These are phyloP conservation scores for Malbranchea zuffiana DNA, from an alignment of 2,329 filamentous ascomycete genomes.

Conservation along the genomic window DNA sequence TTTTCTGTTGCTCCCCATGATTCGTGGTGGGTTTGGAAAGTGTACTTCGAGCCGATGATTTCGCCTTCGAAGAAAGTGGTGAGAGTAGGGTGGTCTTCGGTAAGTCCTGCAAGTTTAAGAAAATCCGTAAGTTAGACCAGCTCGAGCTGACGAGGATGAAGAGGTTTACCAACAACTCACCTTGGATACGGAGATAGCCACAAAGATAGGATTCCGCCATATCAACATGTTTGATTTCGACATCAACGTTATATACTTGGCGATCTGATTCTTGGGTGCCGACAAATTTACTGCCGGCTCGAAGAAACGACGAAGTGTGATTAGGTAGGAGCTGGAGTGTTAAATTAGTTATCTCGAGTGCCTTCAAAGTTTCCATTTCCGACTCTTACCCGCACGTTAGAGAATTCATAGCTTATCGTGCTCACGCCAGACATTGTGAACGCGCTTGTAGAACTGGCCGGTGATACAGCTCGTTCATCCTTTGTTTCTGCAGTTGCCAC, in stretches of 20 bases:
- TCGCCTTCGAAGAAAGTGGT: slow-evolving; percentile 98
- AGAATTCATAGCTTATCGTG: slow-evolving; percentile 45
- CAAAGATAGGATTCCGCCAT: slow-evolving; percentile 89
- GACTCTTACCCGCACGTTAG: slow-evolving; percentile 43
- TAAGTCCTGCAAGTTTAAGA: slow-evolving; percentile 53
- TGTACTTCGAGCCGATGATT: slow-evolving; percentile 89
- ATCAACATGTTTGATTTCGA: slow-evolving; percentile 94
- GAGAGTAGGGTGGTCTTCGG: slow-evolving; percentile 90
- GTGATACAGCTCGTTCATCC: slow-evolving; percentile 20
- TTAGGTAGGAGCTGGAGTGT: slow-evolving; percentile 59
- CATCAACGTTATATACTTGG: slow-evolving; percentile 88
- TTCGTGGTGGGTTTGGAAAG: slow-evolving; percentile 81
- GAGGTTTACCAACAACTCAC: slow-evolving; percentile 37
- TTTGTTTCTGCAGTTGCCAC: slow-evolving; percentile 5
- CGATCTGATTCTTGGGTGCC: slow-evolving; percentile 90
- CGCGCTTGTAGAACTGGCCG: slow-evolving; percentile 22
- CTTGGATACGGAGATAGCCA: slow-evolving; percentile 91
- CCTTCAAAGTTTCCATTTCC: too few relatives aligned
- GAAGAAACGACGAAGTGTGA: slow-evolving; percentile 75
- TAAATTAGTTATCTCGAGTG: too few relatives aligned
- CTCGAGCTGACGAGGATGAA: background rate
- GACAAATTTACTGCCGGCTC: slow-evolving; percentile 75
- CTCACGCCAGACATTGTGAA: slow-evolving; percentile 31
- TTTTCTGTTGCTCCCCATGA: slow-evolving; percentile 88
- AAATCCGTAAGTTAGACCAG: background rate